Evolutionary conservation across 768 basidiomycete genomes (phyloP).

Genomic region (Pleurotus eryngii): DNA sequence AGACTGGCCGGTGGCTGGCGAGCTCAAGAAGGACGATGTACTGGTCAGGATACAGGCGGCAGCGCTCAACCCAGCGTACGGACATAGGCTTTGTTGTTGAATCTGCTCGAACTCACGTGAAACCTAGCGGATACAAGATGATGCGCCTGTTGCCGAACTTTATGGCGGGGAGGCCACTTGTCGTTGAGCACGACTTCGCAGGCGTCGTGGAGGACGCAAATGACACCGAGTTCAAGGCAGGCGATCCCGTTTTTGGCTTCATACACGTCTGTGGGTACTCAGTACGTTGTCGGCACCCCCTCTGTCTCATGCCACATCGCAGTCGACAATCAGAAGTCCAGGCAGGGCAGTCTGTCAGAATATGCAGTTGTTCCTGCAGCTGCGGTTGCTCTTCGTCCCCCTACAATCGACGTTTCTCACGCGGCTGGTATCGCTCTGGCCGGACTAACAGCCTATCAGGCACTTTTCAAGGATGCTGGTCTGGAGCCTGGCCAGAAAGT

Average conservation of each 20-base stretch:
- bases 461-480: slow-evolving; percentile 31
- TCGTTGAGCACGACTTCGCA: slow-evolving; percentile 48
- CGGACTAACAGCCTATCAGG: slow-evolving; percentile 45
- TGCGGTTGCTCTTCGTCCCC: slow-evolving; percentile 31
- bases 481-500: slow-evolving; percentile 43
- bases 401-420: slow-evolving; percentile 37
- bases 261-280: slow-evolving; percentile 20
- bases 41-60: slow-evolving; percentile 14
- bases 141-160: slow-evolving; percentile 37
- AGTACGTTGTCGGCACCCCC: neutral
- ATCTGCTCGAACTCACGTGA: neutral
- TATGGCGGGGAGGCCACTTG: slow-evolving; percentile 35
- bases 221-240: slow-evolving; percentile 38
- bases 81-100: neutral
- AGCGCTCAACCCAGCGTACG: slow-evolving; percentile 14
- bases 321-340: slow-evolving; percentile 16
- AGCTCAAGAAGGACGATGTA: slow-evolving; percentile 18
- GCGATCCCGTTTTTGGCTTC: slow-evolving; percentile 52
- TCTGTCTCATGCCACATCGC: neutral
- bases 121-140: slow-evolving; percentile 43
- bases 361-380: slow-evolving; percentile 36
- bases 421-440: slow-evolving; percentile 49
- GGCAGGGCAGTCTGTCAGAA: slow-evolving; percentile 46
- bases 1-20: slow-evolving; percentile 36
- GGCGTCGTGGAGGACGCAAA: slow-evolving; percentile 49